Evolutionary conservation across 164 flowering plant genomes (phyloP).

Genomic region (Vitis riparia): DNA sequence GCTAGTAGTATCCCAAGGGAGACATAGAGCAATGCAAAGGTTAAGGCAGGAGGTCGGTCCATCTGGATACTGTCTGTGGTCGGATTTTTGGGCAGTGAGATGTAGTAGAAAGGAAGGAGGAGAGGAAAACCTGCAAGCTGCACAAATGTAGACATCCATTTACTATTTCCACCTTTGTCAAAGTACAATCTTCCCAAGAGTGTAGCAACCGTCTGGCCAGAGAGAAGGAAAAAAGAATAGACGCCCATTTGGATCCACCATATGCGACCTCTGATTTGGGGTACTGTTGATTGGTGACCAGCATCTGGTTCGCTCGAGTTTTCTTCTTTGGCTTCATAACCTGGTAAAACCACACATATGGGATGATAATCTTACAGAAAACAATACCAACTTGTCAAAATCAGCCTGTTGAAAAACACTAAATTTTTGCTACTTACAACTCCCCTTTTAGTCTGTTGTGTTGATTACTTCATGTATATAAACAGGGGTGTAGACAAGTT

Average conservation of each 20-base stretch:
- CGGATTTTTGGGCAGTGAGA: background rate
- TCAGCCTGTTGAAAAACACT: too few relatives aligned
- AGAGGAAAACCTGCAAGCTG: slow-evolving; percentile 32
- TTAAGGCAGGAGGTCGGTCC: background rate
- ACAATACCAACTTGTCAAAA: background rate
- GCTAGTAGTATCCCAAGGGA: slow-evolving; percentile 26
- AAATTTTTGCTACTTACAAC: too few relatives aligned
- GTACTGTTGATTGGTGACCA: background rate
- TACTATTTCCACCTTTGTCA: slow-evolving; percentile 42
- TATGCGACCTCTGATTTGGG: slow-evolving; percentile 10
- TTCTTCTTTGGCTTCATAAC: slow-evolving; percentile 21
- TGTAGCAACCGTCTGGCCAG: slow-evolving; percentile 26
- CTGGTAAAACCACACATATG: background rate
- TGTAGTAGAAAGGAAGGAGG: slow-evolving; percentile 23
- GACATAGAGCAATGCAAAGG: slow-evolving; percentile 16
- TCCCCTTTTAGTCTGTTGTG: too few relatives aligned
- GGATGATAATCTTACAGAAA: background rate
- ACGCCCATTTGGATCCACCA: slow-evolving; percentile 42
- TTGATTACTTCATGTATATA: too few relatives aligned
- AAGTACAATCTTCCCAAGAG: slow-evolving; percentile 34
- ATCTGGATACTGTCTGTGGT: background rate
- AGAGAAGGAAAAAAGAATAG: slow-evolving; percentile 27
- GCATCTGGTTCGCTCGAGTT: slow-evolving; percentile 10
- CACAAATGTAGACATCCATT: slow-evolving; percentile 31
- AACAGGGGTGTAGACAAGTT: too few relatives aligned